Evolutionary conservation across 805 yeast species (phyloP).

Genomic region (Millerozyma acaciae): DNA sequence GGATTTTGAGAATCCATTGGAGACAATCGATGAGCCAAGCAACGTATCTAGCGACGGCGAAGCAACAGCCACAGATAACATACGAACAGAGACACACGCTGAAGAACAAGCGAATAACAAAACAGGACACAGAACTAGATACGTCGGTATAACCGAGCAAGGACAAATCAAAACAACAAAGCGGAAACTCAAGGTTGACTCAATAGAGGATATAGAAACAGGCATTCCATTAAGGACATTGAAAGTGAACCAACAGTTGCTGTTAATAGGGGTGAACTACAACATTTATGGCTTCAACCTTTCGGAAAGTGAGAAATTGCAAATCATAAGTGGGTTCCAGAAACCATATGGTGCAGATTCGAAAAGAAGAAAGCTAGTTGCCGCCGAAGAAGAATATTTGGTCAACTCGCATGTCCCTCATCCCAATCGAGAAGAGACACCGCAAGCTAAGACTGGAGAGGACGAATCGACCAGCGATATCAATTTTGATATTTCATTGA

Average conservation of each 20-base stretch:
- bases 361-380: slow-evolving; percentile 26
- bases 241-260: slow-evolving; percentile 24
- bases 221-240: slow-evolving; percentile 36
- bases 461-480: slow-evolving; percentile 10
- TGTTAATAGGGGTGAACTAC: slow-evolving; percentile 20
- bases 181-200: slow-evolving; percentile 45
- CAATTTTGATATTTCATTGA: slow-evolving; percentile 8
- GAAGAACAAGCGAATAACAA: slow-evolving; percentile 10
- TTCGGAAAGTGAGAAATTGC: slow-evolving; percentile 29
- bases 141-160: slow-evolving; percentile 32
- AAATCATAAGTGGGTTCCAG: slow-evolving; percentile 31
- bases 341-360: slow-evolving; percentile 17
- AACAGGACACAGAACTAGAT: slow-evolving; percentile 21
- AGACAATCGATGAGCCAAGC: slow-evolving; percentile 22
- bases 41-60: neutral
- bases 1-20: slow-evolving; percentile 42
- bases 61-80: slow-evolving; percentile 5
- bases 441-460: too few relatives aligned
- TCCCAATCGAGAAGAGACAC: slow-evolving; percentile 16
- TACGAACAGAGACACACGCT: slow-evolving; percentile 7
- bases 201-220: slow-evolving; percentile 39
- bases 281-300: too few relatives aligned
- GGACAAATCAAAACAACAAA: slow-evolving; percentile 47
- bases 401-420: slow-evolving; percentile 18
- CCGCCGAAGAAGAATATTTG: slow-evolving; percentile 12